These are phyloP conservation scores for Aspergillus clavatus DNA, from an alignment of 2,329 filamentous ascomycete genomes.

Conservation along the genomic window DNA sequence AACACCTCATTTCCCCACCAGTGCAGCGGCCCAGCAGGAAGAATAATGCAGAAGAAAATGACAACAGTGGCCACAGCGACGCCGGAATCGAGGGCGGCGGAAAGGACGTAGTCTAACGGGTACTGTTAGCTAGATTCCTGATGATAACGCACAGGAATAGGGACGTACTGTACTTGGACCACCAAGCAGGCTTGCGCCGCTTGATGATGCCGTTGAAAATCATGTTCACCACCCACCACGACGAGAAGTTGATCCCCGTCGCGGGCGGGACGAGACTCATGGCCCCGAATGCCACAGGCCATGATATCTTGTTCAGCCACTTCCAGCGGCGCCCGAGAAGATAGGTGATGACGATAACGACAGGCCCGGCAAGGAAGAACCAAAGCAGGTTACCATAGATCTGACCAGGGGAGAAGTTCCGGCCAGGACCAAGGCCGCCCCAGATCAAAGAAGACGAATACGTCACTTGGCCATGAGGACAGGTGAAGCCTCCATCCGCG, in stretches of 20 bases:
- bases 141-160: neutral
- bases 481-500: constrained; percentile 55
- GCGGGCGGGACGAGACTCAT: constrained; percentile 62
- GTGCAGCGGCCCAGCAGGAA: constrained; percentile 34
- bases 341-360: constrained; percentile 58
- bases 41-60: constrained; percentile 43
- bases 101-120: constrained; percentile 37
- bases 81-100: constrained; percentile 41
- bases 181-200: constrained; percentile 43
- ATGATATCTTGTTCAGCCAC: constrained; percentile 61
- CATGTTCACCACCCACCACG: constrained; percentile 54
- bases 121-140: neutral
- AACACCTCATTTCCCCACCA: constrained; percentile 44
- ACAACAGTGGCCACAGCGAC: constrained; percentile 41
- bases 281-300: constrained; percentile 64
- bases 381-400: constrained; percentile 62
- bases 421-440: constrained; percentile 65
- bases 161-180: constrained; percentile 44
- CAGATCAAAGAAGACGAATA: constrained; percentile 68
- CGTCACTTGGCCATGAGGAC: constrained; percentile 54
- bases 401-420: constrained; percentile 60
- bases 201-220: constrained; percentile 46
- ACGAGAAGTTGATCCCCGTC: constrained; percentile 64
- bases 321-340: constrained; percentile 56
- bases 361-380: constrained; percentile 66